These are phyloP conservation scores for Asterophora parasitica DNA, from an alignment of 768 basidiomycete genomes.

Conservation along the genomic window DNA sequence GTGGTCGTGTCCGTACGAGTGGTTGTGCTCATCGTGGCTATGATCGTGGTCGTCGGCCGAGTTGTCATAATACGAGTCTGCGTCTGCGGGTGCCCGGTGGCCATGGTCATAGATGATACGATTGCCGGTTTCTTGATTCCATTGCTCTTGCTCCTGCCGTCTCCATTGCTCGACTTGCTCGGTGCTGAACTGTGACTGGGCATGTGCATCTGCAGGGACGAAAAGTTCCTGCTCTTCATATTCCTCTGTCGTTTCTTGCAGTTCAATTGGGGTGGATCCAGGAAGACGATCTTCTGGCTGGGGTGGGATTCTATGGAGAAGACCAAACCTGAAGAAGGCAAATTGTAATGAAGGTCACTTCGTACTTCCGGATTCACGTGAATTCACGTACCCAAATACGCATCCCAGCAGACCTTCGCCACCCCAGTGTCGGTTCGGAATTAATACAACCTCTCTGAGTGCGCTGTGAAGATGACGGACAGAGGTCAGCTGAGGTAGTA, in stretches of 20 bases:
- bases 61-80: conserved; percentile 2
- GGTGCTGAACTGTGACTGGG: conserved; percentile 21
- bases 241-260: conserved; percentile 43
- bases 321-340: conserved; percentile 69
- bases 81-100: neutral
- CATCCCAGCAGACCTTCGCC: conserved; percentile 94
- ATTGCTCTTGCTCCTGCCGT: conserved; percentile 27
- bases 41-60: conserved; percentile 13
- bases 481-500: conserved; percentile 8
- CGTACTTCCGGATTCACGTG: conserved; percentile 4
- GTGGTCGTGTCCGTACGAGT: conserved; percentile 9
- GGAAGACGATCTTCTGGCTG: conserved; percentile 57
- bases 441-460: conserved; percentile 86
- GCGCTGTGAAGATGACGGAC: conserved; percentile 46
- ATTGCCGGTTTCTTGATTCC: conserved; percentile 22
- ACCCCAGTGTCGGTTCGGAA: conserved; percentile 97
- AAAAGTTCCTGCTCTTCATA: conserved; percentile 65
- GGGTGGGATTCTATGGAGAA: conserved; percentile 89
- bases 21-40: conserved; percentile 12
- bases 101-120: conserved; percentile 15
- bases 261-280: conserved; percentile 52
- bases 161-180: conserved; percentile 27
- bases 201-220: conserved; percentile 59
- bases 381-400: conserved; percentile 75
- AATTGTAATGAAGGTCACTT: conserved; percentile 1